Percentiles rank a stretch among this genome's conserved stretches.
phyloP scores from a whole-genome alignment of 192 early-diverging fungal species.

The Phycomyces blakesleeanus region DNA sequence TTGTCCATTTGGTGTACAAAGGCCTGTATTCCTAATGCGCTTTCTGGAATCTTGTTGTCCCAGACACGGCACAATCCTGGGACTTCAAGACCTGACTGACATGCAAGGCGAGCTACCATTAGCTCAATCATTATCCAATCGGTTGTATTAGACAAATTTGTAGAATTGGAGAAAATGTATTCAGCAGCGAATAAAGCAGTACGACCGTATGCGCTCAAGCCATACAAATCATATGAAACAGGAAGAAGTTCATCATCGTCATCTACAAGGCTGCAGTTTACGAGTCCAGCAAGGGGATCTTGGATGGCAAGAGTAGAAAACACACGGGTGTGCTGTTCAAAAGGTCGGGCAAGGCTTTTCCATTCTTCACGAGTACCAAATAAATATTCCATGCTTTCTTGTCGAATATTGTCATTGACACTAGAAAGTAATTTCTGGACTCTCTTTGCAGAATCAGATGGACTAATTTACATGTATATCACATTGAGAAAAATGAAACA shows the following conservation, averaged over 20 bases:
- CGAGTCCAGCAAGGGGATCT: conserved; percentile 10
- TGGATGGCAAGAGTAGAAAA: conserved; percentile 14
- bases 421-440: conserved; percentile 27
- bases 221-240: conserved; percentile 45
- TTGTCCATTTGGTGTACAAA: conserved; percentile 14
- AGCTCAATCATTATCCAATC: conserved; percentile 35
- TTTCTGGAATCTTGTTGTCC: conserved; percentile 5
- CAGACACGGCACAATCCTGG: conserved; percentile 21
- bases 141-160: conserved; percentile 28
- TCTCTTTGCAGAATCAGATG: conserved; percentile 42
- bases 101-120: conserved; percentile 32
- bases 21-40: conserved; percentile 1
- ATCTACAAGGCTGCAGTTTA: conserved; percentile 4
- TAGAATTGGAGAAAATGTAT: neutral
- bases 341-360: conserved; percentile 27
- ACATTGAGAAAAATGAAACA: too few species aligned
- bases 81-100: conserved; percentile 29
- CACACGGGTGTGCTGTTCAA: conserved; percentile 27
- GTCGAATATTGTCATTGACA: neutral
- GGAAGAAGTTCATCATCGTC: conserved; percentile 23
- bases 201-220: conserved; percentile 44
- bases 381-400: conserved; percentile 6
- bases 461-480: conserved; percentile 26
- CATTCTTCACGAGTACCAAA: conserved; percentile 40
- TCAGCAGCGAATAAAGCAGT: conserved; percentile 41